phyloP scores from a whole-genome alignment of 768 basidiomycete genomes.

The Flagelloscypha sp. region DNA sequence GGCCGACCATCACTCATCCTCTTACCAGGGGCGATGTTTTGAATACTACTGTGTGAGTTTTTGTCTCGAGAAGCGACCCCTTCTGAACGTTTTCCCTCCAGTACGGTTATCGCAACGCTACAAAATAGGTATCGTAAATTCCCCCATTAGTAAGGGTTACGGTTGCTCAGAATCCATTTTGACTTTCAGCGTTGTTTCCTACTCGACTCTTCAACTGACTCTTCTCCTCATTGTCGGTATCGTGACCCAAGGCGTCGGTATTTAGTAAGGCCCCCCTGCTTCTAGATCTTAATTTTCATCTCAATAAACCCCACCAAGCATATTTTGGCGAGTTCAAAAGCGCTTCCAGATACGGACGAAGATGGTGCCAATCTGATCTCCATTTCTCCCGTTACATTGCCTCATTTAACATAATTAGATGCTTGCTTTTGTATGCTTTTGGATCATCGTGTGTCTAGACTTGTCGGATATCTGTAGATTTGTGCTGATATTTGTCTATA shows the following conservation, averaged over 20 bases:
- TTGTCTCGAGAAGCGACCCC: neutral
- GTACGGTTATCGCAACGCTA: slow-evolving; percentile 62
- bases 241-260: slow-evolving; percentile 54
- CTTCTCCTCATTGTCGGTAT: slow-evolving; percentile 61
- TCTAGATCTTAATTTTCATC: neutral
- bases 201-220: slow-evolving; percentile 66
- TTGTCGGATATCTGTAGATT: neutral
- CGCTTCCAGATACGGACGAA: slow-evolving; percentile 57
- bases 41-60: slow-evolving; percentile 61
- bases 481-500: no score
- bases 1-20: neutral
- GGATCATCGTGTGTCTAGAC: slow-evolving; percentile 55
- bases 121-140: slow-evolving; percentile 49
- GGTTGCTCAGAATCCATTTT: neutral
- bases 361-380: slow-evolving; percentile 26
- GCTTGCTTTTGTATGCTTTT: slow-evolving; percentile 63
- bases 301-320: slow-evolving; percentile 21
- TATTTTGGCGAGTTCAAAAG: slow-evolving; percentile 66
- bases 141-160: neutral
- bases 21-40: slow-evolving; percentile 58
- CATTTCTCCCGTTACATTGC: neutral
- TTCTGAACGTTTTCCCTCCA: slow-evolving; percentile 16
- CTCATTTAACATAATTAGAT: slow-evolving; percentile 33
- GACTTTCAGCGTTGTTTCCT: slow-evolving; percentile 48
- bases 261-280: slow-evolving; percentile 40